Percentiles rank a stretch among this genome's conserved stretches.
phyloP scores from a whole-genome alignment of 2,329 filamentous ascomycete species.

The Ophiostoma piceae region DNA sequence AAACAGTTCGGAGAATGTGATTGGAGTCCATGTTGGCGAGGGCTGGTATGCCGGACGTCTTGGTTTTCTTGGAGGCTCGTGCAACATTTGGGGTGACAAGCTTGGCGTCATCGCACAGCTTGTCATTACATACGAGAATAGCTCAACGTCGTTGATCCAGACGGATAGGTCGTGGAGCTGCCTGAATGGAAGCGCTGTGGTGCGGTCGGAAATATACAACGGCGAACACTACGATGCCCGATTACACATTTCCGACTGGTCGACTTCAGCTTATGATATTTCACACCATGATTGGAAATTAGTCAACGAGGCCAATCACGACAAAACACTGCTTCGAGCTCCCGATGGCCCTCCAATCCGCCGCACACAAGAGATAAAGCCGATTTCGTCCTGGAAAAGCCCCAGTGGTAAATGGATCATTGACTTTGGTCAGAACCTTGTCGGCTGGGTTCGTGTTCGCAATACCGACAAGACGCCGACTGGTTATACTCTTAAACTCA shows the following conservation, averaged over 20 bases:
- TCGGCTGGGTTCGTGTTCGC: constrained; percentile 44
- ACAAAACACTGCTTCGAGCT: background rate
- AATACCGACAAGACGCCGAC: constrained; percentile 15
- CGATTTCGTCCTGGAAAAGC: constrained; percentile 31
- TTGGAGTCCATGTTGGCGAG: constrained; percentile 40
- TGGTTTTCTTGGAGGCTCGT: constrained; percentile 24
- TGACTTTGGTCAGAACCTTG: constrained; percentile 56
- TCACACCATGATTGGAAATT: background rate
- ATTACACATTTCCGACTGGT: background rate
- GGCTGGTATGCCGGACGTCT: constrained; percentile 42
- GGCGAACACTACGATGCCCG: background rate
- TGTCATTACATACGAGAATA: background rate
- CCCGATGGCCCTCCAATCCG: background rate
- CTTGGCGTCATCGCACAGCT: constrained; percentile 36
- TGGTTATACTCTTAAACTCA: background rate
- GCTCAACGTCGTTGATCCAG: background rate
- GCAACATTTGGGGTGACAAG: constrained; percentile 39
- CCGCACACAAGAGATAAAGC: background rate
- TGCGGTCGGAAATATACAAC: background rate
- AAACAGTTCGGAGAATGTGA: constrained; percentile 13
- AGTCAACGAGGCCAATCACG: background rate
- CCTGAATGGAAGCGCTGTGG: background rate
- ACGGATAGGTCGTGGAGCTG: background rate
- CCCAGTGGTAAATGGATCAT: constrained; percentile 43
- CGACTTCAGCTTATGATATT: background rate